Evolutionary conservation across 2,329 filamentous ascomycete genomes (phyloP), one percentile per base, ranked within the genome.

Genomic region (Aspergillus novofumigatus): DNA sequence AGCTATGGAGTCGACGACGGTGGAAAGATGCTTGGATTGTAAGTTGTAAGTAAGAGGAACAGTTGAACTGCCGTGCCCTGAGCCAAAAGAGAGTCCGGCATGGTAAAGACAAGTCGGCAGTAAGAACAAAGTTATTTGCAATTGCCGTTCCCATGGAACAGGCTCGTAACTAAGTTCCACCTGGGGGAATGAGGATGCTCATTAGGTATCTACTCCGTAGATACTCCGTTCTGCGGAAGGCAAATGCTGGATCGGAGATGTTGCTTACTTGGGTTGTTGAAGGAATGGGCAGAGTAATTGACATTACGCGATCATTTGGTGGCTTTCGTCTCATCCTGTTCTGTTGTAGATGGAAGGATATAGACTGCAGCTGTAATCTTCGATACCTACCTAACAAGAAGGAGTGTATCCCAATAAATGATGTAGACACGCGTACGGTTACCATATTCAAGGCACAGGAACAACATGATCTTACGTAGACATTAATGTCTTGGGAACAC

Each of bases 121-220:
- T 35, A 23, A 51, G 32, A 51, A 35, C 49, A 51, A 64, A 64
- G 62, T 64, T 64, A 63, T 59, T 55, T 54, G 52, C 58, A 64
- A 62, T 17, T 64, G 62, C 62, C 62, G 62, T 60, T 50, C 62
- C 62, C 60, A 63, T 56, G 57, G 62, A 56, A 57, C 28, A 17
- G 32, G n/a, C 32, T 20, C 26, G 20, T 20, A 14, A 23, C 47
- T 42, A 55, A 55, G 54, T 44, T 44, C 53, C 45, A 49, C 51
- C 55, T 50, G 23, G 9, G 28, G 28, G 10, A 29, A 29, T 29
- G 9, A 29, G 28, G 32, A 35, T 35, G 32, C 11, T 35, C 11
- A 6, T 35, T 35, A 35, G 32, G 11, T 14, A 35, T 14, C 11
- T 35, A 14, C 29, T 35, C 10, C 9, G 28, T 32, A 14, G 10